Conservation (phyloP, 2,329 filamentous ascomycete species). For the Stemphylium vesicarium region DNA sequence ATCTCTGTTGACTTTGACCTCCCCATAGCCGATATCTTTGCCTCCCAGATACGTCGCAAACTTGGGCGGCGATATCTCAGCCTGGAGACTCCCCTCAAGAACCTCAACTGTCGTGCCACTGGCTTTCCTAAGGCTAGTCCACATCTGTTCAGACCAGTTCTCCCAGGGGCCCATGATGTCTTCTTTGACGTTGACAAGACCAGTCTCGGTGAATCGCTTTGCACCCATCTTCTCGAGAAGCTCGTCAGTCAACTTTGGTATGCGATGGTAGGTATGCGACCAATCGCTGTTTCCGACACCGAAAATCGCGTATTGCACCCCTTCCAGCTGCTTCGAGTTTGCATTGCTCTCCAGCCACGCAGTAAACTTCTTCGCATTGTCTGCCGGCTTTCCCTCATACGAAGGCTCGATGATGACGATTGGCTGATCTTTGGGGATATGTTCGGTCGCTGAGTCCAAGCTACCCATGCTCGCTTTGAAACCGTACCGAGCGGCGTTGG, state of each 20-base stretch:
- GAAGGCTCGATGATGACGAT: slow-evolving; percentile 72
- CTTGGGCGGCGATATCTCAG: slow-evolving; percentile 5
- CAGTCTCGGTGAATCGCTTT: slow-evolving; percentile 16
- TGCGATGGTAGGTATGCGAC: slow-evolving; percentile 67
- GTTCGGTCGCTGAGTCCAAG: slow-evolving; percentile 67
- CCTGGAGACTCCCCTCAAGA: slow-evolving; percentile 4
- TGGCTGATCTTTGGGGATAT: slow-evolving; percentile 65
- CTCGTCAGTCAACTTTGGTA: slow-evolving; percentile 68
- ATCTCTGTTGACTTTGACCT: slow-evolving; percentile 33
- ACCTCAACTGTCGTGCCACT: slow-evolving; percentile 9
- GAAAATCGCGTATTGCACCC: slow-evolving; percentile 70
- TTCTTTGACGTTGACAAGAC: slow-evolving; percentile 12
- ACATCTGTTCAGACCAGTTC: slow-evolving; percentile 11
- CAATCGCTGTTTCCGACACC: slow-evolving; percentile 69
- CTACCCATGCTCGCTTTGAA: slow-evolving; percentile 52
- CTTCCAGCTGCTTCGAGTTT: slow-evolving; percentile 56
- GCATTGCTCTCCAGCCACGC: slow-evolving; percentile 67
- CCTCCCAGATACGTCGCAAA: slow-evolving; percentile 13
- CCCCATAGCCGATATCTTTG: slow-evolving; percentile 16
- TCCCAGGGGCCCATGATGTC: slow-evolving; percentile 12
- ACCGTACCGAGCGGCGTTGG: slow-evolving; percentile 64
- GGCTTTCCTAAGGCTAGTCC: slow-evolving; percentile 4
- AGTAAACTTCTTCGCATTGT: slow-evolving; percentile 73
- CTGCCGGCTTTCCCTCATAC: slow-evolving; percentile 76
- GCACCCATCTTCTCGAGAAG: slow-evolving; percentile 61